Conservation (phyloP, 1,284 basidiomycete species). For the Violaceomyces palustris region DNA sequence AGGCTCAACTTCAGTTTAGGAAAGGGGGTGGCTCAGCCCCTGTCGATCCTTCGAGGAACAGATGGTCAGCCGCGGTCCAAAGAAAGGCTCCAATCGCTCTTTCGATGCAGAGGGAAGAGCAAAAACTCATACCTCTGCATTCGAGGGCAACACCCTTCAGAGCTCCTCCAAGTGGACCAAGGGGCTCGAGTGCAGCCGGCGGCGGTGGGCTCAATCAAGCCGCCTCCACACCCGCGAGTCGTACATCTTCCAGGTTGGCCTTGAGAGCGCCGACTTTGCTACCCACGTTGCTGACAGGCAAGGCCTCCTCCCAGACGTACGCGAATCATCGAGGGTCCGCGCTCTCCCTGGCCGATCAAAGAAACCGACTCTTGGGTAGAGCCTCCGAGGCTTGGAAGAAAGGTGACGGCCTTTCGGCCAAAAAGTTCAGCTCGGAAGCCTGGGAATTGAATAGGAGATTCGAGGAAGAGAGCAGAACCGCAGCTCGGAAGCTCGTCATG, state of each 20-base stretch:
- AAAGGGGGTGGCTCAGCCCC: conserved; percentile 9
- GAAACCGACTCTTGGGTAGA: conserved; percentile 88
- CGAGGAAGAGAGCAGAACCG: conserved; percentile 76
- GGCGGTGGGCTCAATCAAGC: too few relatives aligned
- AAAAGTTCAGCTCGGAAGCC: conserved; percentile 85
- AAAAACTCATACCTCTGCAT: too few relatives aligned
- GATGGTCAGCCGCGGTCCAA: conserved; percentile 41
- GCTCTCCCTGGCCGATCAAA: conserved; percentile 81
- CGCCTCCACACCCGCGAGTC: too few relatives aligned
- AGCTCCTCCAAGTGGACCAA: too few relatives aligned
- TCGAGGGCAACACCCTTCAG: too few relatives aligned
- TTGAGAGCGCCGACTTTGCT: conserved; percentile 75
- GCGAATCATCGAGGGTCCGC: conserved; percentile 79
- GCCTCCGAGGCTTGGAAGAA: conserved; percentile 91
- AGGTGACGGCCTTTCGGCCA: conserved; percentile 89
- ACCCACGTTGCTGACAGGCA: conserved; percentile 66
- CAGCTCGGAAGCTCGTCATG: conserved; percentile 72
- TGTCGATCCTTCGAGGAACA: conserved; percentile 26
- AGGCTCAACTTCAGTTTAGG: conserved; percentile 8
- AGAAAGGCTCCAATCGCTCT: conserved; percentile 12
- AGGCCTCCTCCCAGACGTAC: conserved; percentile 70
- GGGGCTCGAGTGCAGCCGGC: too few relatives aligned
- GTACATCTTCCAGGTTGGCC: too few relatives aligned
- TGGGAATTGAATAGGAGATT: conserved; percentile 87
- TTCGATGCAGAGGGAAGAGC: too few relatives aligned